These are phyloP conservation scores for Scheffersomyces stipitis DNA, from an alignment of 805 yeast genomes.

Conservation along the genomic window DNA sequence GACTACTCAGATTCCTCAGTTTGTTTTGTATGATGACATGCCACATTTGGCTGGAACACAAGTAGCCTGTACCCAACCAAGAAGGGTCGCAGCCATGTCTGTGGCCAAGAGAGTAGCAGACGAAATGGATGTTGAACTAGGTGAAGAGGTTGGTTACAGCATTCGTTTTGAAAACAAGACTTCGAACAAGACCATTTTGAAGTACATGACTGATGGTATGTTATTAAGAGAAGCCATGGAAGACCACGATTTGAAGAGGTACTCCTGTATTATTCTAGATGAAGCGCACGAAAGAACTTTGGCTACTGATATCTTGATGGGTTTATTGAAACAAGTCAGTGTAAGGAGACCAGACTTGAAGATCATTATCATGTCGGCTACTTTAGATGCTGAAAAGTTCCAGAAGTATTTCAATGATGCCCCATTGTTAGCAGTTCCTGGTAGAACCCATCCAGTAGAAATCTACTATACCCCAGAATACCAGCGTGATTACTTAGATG, in stretches of 20 bases:
- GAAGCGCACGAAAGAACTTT: slow-evolving; percentile 98
- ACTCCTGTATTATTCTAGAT: slow-evolving; percentile 89
- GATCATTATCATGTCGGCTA: slow-evolving; percentile 95
- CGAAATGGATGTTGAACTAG: slow-evolving; percentile 91
- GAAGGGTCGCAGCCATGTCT: slow-evolving; percentile 99
- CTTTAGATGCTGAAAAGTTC: slow-evolving; percentile 94
- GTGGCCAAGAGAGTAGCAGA: slow-evolving; percentile 97
- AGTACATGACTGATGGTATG: slow-evolving; percentile 99
- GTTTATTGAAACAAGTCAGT: slow-evolving; percentile 80
- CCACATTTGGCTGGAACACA: slow-evolving; percentile 82
- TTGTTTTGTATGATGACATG: slow-evolving; percentile 87
- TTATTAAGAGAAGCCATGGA: slow-evolving; percentile 95
- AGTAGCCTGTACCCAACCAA: slow-evolving; percentile 95
- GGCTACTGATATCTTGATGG: slow-evolving; percentile 96
- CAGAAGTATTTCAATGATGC: slow-evolving; percentile 88
- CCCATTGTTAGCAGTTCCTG: slow-evolving; percentile 94
- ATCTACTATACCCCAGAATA: slow-evolving; percentile 95
- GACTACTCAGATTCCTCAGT: slow-evolving; percentile 97
- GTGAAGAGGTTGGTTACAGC: slow-evolving; percentile 93
- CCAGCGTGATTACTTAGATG: slow-evolving; percentile 91
- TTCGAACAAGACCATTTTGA: slow-evolving; percentile 72
- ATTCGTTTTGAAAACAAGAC: slow-evolving; percentile 93
- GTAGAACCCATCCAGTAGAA: slow-evolving; percentile 97
- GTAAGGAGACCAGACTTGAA: slow-evolving; percentile 82
- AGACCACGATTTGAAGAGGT: slow-evolving; percentile 76